Percentiles rank a stretch among this genome's conserved stretches.
These are phyloP conservation scores for Monosporascus cannonballus DNA, from an alignment of 2,329 filamentous ascomycete genomes.

Conservation along the genomic window DNA sequence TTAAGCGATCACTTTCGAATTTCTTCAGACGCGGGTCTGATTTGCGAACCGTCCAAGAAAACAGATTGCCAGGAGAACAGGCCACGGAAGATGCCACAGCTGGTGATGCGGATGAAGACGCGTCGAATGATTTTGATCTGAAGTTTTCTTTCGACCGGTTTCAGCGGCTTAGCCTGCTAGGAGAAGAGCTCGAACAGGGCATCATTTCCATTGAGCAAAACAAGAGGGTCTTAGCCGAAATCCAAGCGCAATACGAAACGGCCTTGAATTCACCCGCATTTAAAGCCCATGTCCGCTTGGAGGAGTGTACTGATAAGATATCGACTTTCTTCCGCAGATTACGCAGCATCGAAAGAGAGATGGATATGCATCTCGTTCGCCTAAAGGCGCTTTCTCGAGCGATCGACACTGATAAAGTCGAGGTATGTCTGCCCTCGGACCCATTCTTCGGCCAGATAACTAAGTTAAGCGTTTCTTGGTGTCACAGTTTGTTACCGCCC, in stretches of 20 bases:
- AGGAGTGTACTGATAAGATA: constrained; percentile 4
- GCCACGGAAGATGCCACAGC: constrained; percentile 2
- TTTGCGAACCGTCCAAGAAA: not conserved
- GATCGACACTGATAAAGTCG: constrained; percentile 9
- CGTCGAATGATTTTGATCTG: constrained; percentile 5
- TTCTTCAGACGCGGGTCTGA: not conserved
- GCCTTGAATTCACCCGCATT: constrained; percentile 5
- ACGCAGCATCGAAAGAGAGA: constrained; percentile 7
- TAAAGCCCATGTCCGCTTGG: constrained; percentile 1
- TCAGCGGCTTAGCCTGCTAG: constrained; percentile 8
- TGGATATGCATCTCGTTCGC: constrained; percentile 9
- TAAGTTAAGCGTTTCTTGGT: not conserved
- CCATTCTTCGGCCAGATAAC: too few relatives aligned
- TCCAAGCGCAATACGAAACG: constrained; percentile 10
- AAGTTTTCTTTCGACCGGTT: constrained; percentile 13
- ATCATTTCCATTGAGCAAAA: constrained; percentile 14
- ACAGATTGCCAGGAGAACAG: not conserved
- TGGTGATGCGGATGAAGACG: constrained; percentile 2
- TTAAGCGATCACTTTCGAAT: constrained; percentile 3
- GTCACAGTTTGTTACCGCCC: constrained; percentile 15
- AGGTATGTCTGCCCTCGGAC: constrained; percentile 5
- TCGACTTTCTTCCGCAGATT: constrained; percentile 9
- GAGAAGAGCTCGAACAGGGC: constrained; percentile 10
- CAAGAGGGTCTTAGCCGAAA: constrained; percentile 8
- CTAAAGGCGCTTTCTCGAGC: constrained; percentile 8